Evolutionary conservation across 1,139 yeast genomes (phyloP), one percentile per base, ranked within the genome.

Genomic region (Candida anutae): DNA sequence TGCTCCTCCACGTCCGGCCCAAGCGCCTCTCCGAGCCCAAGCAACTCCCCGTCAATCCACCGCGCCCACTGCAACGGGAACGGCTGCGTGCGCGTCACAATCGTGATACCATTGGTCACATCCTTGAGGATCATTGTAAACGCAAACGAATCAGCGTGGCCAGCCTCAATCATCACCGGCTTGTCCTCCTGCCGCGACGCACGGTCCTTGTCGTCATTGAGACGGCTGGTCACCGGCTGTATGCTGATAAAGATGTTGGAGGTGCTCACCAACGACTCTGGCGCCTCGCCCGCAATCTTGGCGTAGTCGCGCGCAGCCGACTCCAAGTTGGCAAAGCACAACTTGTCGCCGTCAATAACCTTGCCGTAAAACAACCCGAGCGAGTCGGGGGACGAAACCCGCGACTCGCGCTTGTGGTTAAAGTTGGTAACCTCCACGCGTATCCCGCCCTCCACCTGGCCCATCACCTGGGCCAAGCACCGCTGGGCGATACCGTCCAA

Each of bases 371-470:
- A 84, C 43, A 84, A 54, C 38, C 80, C 80, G 47, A 88, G 67
- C 45, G 50, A 21, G 29, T 25, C 29, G 15, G 21, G 25, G 13
- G 12, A 13, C 25, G 13, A 11, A 4, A 13, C 21, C 27, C 12
- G 29, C 25, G 13, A 21, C 8, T 31, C 45, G 31, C 37, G 32
- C 46, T 71, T 56, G 44, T 73, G 69, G 55, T 69, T 58, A 39
- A 58, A 60, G 55, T 74, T 70, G 42, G 64, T 67, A 6, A 77
- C 74, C 35, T 64, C 62, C 11, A 77, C 71, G 29, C 70, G 63
- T 25, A 79, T 85, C 9, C 85, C 88, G 21, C 95, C 96, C 50
- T 88, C 95, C 11, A 88, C 96, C 53, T 88, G 96, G 38, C 71
- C 70, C 79, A 87, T 77, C n/a, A 85, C 96, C 31, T 69, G 67